These are phyloP conservation scores for Pulveroboletus frians DNA, from an alignment of 768 basidiomycete genomes.

Conservation along the genomic window DNA sequence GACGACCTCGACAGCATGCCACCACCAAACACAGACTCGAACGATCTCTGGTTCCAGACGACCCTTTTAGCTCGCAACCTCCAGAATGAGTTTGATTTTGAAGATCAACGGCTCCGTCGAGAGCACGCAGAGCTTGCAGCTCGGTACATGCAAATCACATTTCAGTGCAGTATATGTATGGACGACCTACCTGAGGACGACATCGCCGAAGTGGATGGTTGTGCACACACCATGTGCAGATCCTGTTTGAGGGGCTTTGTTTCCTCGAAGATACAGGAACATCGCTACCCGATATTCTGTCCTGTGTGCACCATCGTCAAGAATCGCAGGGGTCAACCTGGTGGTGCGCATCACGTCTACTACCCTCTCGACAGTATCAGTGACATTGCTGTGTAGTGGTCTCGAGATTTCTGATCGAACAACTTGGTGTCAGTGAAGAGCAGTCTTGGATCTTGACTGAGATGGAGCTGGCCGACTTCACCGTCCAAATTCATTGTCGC, in stretches of 20 bases:
- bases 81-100: slow-evolving; percentile 38
- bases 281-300: slow-evolving; percentile 56
- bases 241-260: slow-evolving; percentile 44
- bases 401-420: slow-evolving; percentile 34
- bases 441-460: slow-evolving; percentile 40
- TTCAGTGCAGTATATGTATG: slow-evolving; percentile 53
- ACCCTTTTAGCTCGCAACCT: slow-evolving; percentile 25
- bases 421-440: slow-evolving; percentile 42
- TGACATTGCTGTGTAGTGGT: slow-evolving; percentile 29
- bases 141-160: slow-evolving; percentile 29
- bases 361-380: background rate
- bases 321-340: slow-evolving; percentile 20
- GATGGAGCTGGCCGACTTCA: slow-evolving; percentile 42
- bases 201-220: slow-evolving; percentile 40
- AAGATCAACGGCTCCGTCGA: slow-evolving; percentile 33
- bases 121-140: slow-evolving; percentile 32
- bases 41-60: slow-evolving; percentile 2
- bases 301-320: slow-evolving; percentile 44
- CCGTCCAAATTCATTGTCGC: slow-evolving; percentile 44
- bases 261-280: slow-evolving; percentile 43
- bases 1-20: slow-evolving; percentile 8
- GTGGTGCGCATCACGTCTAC: slow-evolving; percentile 24
- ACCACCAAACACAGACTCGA: background rate
- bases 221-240: slow-evolving; percentile 51
- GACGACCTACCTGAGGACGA: slow-evolving; percentile 42